Evolutionary conservation across 495 filamentous ascomycete genomes (phyloP).

Genomic region (Aspergillus bridgeri): DNA sequence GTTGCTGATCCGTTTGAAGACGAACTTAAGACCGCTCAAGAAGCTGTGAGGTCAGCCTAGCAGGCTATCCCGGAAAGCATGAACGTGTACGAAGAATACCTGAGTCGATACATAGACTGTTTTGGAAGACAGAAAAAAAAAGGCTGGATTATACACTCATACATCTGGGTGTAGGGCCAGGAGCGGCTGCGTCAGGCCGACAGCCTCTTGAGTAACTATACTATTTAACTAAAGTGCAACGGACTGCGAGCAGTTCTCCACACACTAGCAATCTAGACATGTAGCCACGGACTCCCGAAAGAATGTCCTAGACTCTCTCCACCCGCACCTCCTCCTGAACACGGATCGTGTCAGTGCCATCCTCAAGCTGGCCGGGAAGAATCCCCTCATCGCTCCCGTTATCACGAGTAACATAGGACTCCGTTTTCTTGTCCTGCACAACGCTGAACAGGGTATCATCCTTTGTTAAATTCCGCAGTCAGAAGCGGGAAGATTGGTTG

Average conservation of each 20-base stretch:
- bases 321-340: conserved; percentile 11
- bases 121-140: no score
- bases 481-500: neutral
- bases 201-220: no score
- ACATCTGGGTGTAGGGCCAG: no score
- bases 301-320: neutral
- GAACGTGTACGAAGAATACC: no score
- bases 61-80: no score
- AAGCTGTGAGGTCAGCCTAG: conserved; percentile 8
- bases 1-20: conserved; percentile 23
- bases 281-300: no score
- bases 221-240: no score
- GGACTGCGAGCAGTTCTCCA: no score
- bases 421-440: neutral
- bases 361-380: conserved; percentile 6
- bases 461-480: conserved; percentile 2
- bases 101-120: no score
- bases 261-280: no score
- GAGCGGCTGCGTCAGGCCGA: no score
- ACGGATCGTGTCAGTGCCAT: conserved; percentile 1
- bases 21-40: conserved; percentile 21
- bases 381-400: conserved; percentile 15
- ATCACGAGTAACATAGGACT: conserved; percentile 7
- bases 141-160: no score
- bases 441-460: neutral